Evolutionary conservation across 2,329 filamentous ascomycete species (phyloP).

Genomic region (Trichothecium roseum): DNA sequence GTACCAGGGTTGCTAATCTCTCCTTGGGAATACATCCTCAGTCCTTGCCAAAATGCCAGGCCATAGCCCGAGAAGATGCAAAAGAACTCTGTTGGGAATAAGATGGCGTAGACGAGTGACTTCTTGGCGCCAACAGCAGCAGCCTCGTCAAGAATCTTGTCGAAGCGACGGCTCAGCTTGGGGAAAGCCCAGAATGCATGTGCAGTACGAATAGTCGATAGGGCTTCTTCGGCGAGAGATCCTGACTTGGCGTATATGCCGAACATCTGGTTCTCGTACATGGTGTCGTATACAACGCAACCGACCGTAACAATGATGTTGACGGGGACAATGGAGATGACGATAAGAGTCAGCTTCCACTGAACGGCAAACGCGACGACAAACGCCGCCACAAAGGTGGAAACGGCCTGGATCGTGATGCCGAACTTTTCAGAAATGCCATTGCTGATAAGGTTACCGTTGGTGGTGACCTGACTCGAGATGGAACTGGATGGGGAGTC

Average conservation of each 20-base stretch:
- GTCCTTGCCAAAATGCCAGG: conserved; percentile 41
- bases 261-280: conserved; percentile 32
- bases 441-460: conserved; percentile 32
- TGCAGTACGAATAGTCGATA: conserved; percentile 36
- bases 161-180: conserved; percentile 29
- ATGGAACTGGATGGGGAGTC: conserved; percentile 34
- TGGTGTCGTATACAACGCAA: conserved; percentile 27
- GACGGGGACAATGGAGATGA: conserved; percentile 33
- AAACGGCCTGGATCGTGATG: conserved; percentile 26
- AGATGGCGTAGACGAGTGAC: conserved; percentile 27
- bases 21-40: conserved; percentile 31
- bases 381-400: conserved; percentile 28
- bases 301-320: conserved; percentile 28
- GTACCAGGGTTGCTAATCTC: conserved; percentile 33
- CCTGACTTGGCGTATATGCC: conserved; percentile 30
- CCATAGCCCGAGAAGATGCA: conserved; percentile 36
- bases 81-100: conserved; percentile 36
- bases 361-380: conserved; percentile 28
- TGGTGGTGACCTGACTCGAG: conserved; percentile 35
- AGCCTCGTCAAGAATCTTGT: conserved; percentile 28
- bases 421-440: conserved; percentile 36
- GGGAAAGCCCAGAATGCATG: conserved; percentile 40
- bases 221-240: conserved; percentile 36
- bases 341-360: conserved; percentile 32
- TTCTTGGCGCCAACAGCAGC: conserved; percentile 29